Evolutionary conservation across 2,329 filamentous ascomycete species (phyloP), one percentile per base, ranked within the genome.

Genomic region (Penicillium sp.): DNA sequence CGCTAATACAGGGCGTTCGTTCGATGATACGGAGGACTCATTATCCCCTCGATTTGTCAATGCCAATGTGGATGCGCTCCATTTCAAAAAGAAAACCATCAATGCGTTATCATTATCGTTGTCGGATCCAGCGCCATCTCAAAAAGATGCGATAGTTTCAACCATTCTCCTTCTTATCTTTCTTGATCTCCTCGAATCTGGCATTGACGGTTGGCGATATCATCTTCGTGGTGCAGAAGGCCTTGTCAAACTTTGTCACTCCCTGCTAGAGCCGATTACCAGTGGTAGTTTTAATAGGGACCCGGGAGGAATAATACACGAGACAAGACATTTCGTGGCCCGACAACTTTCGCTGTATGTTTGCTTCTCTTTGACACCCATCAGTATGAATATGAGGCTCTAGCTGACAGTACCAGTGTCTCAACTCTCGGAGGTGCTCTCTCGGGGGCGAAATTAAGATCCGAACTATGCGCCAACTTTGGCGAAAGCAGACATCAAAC

Each of bases 11-110:
- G 47, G 36, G 3, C 36, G 22, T 2, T 36, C 47, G 12, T 57
- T 57, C 17, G n/a, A 57, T 33, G 26, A 38, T 19, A 1, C 1
- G 14, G 3, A 38, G 4, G n/a, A 17, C 9, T 2, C 14, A 7
- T 10, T 41, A 14, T 42, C 19, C n/a, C 31, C 36, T 35, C 48
- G 26, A 2, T 47, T 49, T 25, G 28, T 40, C 12, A 52, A 60
- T 22, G 53, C 60, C 8, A 50, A 61, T 37, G 17, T 49, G 11
- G 57, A 65, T 52, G 66, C 66, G 12, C 50, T 68, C 9, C 44
- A 37, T 16, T 69, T 61, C 56, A 69, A 69, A 48, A 47, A 50
- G 2, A 46, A 54, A 19, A 53, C 65, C 10, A 67, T 69, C 10
- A 37, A 55, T 22, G 50, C 47, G 9, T 35, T 69, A 3, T 53